phyloP scores from a whole-genome alignment of 2,329 filamentous ascomycete genomes.

The Sporothrix pseudoabietina region DNA sequence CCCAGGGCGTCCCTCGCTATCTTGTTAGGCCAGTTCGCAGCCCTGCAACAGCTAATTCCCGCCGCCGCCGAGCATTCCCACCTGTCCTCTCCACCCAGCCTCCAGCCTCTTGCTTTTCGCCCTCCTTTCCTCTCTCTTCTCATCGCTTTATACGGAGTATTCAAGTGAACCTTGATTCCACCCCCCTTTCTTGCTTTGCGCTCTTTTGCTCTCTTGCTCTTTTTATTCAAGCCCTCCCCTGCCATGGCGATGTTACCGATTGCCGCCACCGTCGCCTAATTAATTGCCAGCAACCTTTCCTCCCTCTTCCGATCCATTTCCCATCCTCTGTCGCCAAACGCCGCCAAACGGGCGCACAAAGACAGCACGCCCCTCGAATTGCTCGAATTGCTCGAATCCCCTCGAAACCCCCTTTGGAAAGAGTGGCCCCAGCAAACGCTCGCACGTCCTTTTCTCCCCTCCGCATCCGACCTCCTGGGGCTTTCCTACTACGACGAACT shows the following conservation, averaged over 20 bases:
- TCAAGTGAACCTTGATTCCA: background rate
- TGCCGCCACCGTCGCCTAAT: conserved; percentile 25
- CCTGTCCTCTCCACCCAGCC: conserved; percentile 25
- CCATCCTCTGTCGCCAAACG: background rate
- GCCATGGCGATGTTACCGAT: conserved; percentile 28
- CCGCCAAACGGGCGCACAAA: conserved; percentile 5
- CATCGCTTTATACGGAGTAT: background rate
- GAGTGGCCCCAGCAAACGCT: background rate
- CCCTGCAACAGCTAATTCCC: conserved; percentile 27
- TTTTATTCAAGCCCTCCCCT: background rate
- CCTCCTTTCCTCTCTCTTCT: background rate
- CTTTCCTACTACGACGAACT: background rate
- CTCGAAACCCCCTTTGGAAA: conserved; percentile 4
- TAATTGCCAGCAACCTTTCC: conserved; percentile 17
- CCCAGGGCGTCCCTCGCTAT: conserved; percentile 3
- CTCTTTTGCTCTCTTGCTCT: background rate
- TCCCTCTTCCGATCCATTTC: conserved; percentile 1
- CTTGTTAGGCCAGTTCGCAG: conserved; percentile 16
- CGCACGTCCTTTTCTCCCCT: conserved; percentile 15
- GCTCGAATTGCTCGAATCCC: conserved; percentile 5
- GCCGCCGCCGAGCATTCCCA: conserved; percentile 32
- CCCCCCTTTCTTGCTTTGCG: background rate
- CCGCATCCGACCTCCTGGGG: background rate
- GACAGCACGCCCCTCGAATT: conserved; percentile 1
- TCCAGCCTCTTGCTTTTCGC: conserved; percentile 27